These are phyloP conservation scores for Naegleria lovaniensis DNA, from an alignment of 208 protist species.

Conservation along the genomic window DNA sequence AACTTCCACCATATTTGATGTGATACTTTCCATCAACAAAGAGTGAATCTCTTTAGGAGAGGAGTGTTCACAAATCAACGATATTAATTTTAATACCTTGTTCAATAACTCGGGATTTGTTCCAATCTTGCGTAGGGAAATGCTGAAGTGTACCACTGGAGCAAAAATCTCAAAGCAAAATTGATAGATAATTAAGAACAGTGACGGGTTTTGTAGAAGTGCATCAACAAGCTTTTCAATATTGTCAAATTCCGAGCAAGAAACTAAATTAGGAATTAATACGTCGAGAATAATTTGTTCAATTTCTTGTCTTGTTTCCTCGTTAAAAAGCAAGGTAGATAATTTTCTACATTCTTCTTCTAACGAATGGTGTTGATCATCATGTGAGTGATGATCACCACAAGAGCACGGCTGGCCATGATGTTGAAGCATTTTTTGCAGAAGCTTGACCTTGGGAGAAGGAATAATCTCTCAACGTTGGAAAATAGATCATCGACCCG, in stretches of 20 bases:
- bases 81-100: not conserved
- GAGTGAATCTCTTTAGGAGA: not conserved
- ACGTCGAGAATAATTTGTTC: not conserved
- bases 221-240: not conserved
- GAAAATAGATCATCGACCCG: too few relatives aligned
- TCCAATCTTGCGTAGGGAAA: not conserved
- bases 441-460: too few relatives aligned
- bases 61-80: not conserved
- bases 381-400: not conserved
- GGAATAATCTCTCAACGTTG: too few relatives aligned
- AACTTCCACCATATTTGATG: not conserved
- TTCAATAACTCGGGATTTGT: not conserved
- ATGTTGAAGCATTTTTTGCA: too few relatives aligned
- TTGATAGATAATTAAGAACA: not conserved
- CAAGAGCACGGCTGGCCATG: not conserved
- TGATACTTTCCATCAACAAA: not conserved
- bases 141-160: not conserved
- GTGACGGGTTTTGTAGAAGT: not conserved
- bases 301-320: not conserved
- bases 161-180: not conserved
- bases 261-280: not conserved
- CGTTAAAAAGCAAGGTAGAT: not conserved
- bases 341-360: not conserved
- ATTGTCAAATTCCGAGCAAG: not conserved
- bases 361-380: not conserved